Base-by-base conservation (phyloP, 305 asterid genomes). In the Galium porrigens region DNA sequence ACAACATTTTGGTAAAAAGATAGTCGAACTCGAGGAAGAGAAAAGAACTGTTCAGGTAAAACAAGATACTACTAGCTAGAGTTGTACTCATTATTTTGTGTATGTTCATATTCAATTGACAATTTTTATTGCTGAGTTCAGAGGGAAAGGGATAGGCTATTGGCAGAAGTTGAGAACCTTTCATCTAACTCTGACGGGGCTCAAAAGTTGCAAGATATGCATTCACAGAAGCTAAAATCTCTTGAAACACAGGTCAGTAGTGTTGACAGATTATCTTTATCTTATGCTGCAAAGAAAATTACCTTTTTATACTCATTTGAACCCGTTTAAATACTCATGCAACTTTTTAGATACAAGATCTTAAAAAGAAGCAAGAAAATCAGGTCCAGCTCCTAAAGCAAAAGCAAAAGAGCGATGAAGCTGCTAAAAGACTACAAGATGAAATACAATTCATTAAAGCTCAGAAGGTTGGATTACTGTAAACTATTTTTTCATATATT, bases 371-470 rank as follows among this genome's bases (percentile, higher is more conserved):
- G 72, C 96, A 87, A 80, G 99, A 94, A 77, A 87, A 65, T 69
- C 99, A 94, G 79, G 96, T 90, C 77, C 99, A 83, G 75, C 91
- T 94, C 73, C 66, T 87, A 66, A 94, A 85, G 78, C 96, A 90
- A 85, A 94, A 94, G 78, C 96, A 94, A 68, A 94, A 94, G 82
- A 94, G 99, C 34, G 99, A 94, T 70, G 99, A 94, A 44, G 99
- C 97, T 53, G 95, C 99, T 11, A 90, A 78, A 76, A 81, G 89
- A 66, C 79, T 94, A 61, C 97, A 86, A 76, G 99, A 94, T 53
- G 97, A 94, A 82, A 94, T 94, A 78, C 99, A 90, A 65, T 83
- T 80, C 88, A 94, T 94, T 74, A 94, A 94, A 79, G 90, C 95
- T 8, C 99, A 94, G 75, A 94, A 94, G 96, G 99, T 90, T 44